These are phyloP conservation scores for Pseudomicrostroma phylloplanum DNA, from an alignment of 1,284 basidiomycete genomes.

Conservation along the genomic window DNA sequence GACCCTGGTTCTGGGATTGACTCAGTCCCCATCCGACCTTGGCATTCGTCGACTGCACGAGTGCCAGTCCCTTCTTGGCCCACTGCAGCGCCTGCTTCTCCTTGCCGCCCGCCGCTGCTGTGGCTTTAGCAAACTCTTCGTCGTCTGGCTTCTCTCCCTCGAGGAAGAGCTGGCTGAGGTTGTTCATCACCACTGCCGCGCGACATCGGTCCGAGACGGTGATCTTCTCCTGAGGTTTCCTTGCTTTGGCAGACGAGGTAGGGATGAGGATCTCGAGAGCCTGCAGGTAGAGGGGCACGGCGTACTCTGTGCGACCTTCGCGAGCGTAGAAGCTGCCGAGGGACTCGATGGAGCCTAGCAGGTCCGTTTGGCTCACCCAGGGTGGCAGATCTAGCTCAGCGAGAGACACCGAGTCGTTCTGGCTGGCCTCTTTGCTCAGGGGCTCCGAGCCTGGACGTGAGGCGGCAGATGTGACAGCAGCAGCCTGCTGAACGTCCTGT, in stretches of 20 bases:
- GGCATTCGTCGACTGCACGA: constrained; percentile 33
- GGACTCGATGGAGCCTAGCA: constrained; percentile 47
- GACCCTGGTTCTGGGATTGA: too few relatives aligned
- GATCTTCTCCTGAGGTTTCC: constrained; percentile 14
- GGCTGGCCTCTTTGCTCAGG: constrained; percentile 1
- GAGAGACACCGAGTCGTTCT: constrained; percentile 13
- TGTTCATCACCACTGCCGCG: constrained; percentile 48
- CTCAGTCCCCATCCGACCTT: constrained; percentile 31
- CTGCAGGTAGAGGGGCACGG: constrained; percentile 50
- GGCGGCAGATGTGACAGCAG: constrained; percentile 9
- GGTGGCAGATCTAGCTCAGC: constrained; percentile 47
- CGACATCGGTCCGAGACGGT: constrained; percentile 46
- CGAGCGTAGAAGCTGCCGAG: constrained; percentile 48
- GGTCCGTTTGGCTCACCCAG: constrained; percentile 44
- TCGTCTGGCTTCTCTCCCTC: constrained; percentile 12
- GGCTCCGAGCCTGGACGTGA: constrained; percentile 4
- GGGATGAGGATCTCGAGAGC: constrained; percentile 47
- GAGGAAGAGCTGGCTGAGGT: constrained; percentile 42
- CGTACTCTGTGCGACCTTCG: constrained; percentile 42
- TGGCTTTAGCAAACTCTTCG: not conserved
- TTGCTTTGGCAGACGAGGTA: not conserved
- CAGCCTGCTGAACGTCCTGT: constrained; percentile 18
- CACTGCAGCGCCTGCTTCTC: constrained; percentile 40
- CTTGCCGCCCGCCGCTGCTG: constrained; percentile 7
- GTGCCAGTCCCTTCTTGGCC: constrained; percentile 43